Percentiles rank a stretch among this genome's conserved stretches.
Conservation (phyloP, 2,329 filamentous ascomycete genomes). For the Fusarium guadeloupense region DNA sequence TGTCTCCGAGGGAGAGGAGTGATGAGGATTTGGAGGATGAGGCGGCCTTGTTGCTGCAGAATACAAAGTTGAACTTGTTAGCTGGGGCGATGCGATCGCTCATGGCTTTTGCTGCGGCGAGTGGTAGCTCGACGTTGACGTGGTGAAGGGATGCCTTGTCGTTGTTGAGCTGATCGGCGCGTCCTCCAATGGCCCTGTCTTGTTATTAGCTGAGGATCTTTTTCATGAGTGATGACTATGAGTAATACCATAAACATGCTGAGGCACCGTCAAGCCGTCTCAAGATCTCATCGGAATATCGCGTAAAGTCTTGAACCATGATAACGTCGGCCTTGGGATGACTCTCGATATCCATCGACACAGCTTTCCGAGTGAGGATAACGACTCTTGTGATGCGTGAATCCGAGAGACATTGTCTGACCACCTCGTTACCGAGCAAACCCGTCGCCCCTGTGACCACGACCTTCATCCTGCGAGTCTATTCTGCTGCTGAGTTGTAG, state of each 20-base stretch:
- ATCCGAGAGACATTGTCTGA: constrained; percentile 60
- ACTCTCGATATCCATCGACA: constrained; percentile 53
- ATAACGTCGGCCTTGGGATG: constrained; percentile 61
- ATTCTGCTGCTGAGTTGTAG: neutral
- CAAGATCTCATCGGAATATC: constrained; percentile 55
- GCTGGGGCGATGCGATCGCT: constrained; percentile 44
- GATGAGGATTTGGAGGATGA: constrained; percentile 49
- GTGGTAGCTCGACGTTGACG: constrained; percentile 68
- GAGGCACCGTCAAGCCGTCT: constrained; percentile 59
- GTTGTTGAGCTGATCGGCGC: constrained; percentile 57
- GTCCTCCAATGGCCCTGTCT: constrained; percentile 53
- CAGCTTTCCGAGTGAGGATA: constrained; percentile 59
- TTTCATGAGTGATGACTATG: constrained; percentile 4
- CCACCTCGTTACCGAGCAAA: constrained; percentile 62
- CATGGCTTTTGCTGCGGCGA: constrained; percentile 68
- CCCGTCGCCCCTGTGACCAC: constrained; percentile 69
- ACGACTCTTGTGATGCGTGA: constrained; percentile 61
- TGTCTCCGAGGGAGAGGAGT: constrained; percentile 50
- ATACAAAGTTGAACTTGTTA: constrained; percentile 54
- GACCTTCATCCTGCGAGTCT: constrained; percentile 58
- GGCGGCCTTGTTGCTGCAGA: constrained; percentile 51
- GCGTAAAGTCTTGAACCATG: constrained; percentile 62
- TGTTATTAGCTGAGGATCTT: neutral
- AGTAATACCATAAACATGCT: constrained; percentile 68
- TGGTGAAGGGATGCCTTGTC: constrained; percentile 55